These are phyloP conservation scores for Coriaria nepalensis DNA, from an alignment of 306 rosid species.

Conservation along the genomic window DNA sequence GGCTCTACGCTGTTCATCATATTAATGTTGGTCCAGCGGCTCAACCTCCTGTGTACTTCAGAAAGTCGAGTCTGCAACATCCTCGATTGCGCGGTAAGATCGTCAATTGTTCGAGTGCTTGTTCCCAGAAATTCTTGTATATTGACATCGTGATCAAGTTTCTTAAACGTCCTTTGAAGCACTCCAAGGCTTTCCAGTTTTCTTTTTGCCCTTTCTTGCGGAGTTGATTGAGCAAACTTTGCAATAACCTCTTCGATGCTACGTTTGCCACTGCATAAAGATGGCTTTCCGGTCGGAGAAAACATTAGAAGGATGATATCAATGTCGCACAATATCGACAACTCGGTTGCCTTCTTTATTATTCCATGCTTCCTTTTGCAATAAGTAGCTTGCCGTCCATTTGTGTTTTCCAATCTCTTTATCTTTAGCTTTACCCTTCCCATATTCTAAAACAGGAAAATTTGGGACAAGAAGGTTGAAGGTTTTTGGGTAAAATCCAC, in stretches of 20 bases:
- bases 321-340: constrained; percentile 72
- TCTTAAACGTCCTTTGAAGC: constrained; percentile 65
- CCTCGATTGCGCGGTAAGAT: constrained; percentile 39
- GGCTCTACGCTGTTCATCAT: constrained; percentile 54
- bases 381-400: constrained; percentile 72
- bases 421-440: constrained; percentile 88
- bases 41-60: constrained; percentile 50
- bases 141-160: constrained; percentile 73
- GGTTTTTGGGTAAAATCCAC: constrained; percentile 14
- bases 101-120: constrained; percentile 68
- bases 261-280: constrained; percentile 55
- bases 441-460: too few species aligned
- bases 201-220: constrained; percentile 78
- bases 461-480: too few species aligned
- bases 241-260: constrained; percentile 61
- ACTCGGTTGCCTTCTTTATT: constrained; percentile 74
- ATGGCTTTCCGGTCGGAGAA: constrained; percentile 78
- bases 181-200: constrained; percentile 81
- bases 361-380: constrained; percentile 76
- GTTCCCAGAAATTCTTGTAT: constrained; percentile 56
- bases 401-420: constrained; percentile 65
- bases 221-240: constrained; percentile 64
- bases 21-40: constrained; percentile 51
- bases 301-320: constrained; percentile 95
- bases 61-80: constrained; percentile 40